Conservation (phyloP, 306 rosid genomes). For the Delonix regia region DNA sequence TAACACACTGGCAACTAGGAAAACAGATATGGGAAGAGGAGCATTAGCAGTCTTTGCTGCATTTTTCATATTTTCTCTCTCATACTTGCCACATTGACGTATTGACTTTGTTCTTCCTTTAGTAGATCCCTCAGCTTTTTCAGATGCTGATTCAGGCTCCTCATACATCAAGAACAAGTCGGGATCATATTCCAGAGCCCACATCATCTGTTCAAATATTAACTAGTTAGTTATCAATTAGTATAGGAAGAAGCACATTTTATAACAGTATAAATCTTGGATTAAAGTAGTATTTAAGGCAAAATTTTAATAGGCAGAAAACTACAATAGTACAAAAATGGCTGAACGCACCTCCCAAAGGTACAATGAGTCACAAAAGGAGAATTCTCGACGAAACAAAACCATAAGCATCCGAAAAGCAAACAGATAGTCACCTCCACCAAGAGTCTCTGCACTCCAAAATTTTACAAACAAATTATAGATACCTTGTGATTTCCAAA, state of each 20-base stretch:
- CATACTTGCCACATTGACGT: constrained; percentile 86
- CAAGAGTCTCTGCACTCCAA: constrained; percentile 81
- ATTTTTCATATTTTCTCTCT: constrained; percentile 76
- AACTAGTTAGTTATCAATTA: constrained; percentile 31
- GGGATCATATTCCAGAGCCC: constrained; percentile 98
- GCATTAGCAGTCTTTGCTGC: constrained; percentile 66
- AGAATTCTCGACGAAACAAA: constrained; percentile 95
- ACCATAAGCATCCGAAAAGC: constrained; percentile 99
- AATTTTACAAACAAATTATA: constrained; percentile 32
- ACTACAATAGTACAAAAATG: constrained; percentile 15
- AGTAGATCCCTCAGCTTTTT: constrained; percentile 54
- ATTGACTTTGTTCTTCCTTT: constrained; percentile 74
- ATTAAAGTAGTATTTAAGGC: neutral
- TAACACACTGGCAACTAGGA: constrained; percentile 96
- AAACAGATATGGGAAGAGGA: constrained; percentile 90
- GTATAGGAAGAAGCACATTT: constrained; percentile 16
- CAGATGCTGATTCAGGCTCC: constrained; percentile 53
- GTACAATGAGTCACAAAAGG: constrained; percentile 93
- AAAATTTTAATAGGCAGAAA: neutral
- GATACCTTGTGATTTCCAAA: constrained; percentile 37
- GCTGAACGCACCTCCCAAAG: constrained; percentile 90
- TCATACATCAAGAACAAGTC: constrained; percentile 68
- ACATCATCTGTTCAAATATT: constrained; percentile 84
- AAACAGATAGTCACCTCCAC: constrained; percentile 95
- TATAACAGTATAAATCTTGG: neutral